Conservation (phyloP, 2,329 filamentous ascomycete genomes). For the Penicillium thymicola region DNA sequence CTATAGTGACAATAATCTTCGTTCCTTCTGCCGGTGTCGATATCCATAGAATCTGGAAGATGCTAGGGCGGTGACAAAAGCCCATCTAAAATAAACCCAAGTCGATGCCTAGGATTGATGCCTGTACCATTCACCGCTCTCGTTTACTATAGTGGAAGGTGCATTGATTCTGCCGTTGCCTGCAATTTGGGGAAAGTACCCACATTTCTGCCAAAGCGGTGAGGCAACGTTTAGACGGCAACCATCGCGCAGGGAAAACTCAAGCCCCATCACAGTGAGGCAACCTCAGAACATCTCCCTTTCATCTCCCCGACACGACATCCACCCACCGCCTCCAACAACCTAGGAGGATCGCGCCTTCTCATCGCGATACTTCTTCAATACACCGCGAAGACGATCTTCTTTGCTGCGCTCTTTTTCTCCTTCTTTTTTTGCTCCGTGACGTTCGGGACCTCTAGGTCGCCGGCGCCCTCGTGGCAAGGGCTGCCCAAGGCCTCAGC, state of each 20-base stretch:
- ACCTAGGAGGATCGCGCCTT: slow-evolving; percentile 41
- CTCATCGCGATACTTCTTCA: slow-evolving; percentile 41
- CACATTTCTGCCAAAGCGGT: slow-evolving; percentile 22
- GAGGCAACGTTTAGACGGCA: slow-evolving; percentile 21
- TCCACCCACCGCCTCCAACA: slow-evolving; percentile 28
- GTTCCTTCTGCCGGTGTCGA: slow-evolving; percentile 5
- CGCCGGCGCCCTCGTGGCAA: slow-evolving; percentile 48
- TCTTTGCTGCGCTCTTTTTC: slow-evolving; percentile 27
- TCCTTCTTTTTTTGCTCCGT: slow-evolving; percentile 32
- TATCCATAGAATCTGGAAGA: slow-evolving; percentile 2
- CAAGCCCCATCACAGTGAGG: slow-evolving; percentile 40
- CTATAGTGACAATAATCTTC: not conserved
- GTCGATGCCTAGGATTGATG: slow-evolving; percentile 1
- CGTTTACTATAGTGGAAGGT: not conserved
- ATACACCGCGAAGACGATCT: slow-evolving; percentile 25
- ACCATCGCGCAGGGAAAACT: slow-evolving; percentile 35
- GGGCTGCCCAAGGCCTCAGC: slow-evolving; percentile 47
- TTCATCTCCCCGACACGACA: slow-evolving; percentile 39
- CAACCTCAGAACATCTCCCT: slow-evolving; percentile 41
- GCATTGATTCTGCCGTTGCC: not conserved
- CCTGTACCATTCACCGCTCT: not conserved
- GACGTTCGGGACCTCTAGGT: slow-evolving; percentile 37
- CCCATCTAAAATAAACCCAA: slow-evolving; percentile 1
- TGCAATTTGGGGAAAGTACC: slow-evolving; percentile 7
- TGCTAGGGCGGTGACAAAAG: slow-evolving; percentile 10